Conservation (phyloP, 2,329 filamentous ascomycete species). For the Aspergillus puulaauensis region DNA sequence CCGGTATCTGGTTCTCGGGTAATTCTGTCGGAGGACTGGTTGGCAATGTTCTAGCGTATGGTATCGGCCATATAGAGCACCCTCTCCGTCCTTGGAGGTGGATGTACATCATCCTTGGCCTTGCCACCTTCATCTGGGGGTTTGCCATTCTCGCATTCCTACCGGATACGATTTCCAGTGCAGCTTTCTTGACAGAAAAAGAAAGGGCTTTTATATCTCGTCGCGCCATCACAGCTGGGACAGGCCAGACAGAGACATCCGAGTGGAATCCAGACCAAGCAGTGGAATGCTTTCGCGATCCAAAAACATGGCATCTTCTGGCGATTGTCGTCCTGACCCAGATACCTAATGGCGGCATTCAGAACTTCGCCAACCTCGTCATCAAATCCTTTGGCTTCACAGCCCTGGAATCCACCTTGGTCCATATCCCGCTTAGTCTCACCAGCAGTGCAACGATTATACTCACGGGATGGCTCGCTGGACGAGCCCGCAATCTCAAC, state of each 20-base stretch:
- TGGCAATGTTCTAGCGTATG: conserved; percentile 47
- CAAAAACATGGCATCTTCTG: not conserved
- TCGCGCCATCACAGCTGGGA: conserved; percentile 15
- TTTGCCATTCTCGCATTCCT: conserved; percentile 51
- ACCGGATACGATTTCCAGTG: conserved; percentile 55
- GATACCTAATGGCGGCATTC: conserved; percentile 59
- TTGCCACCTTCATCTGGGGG: conserved; percentile 53
- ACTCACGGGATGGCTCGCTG: conserved; percentile 13
- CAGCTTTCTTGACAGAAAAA: conserved; percentile 50
- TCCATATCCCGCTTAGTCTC: conserved; percentile 61
- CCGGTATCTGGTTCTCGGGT: conserved; percentile 55
- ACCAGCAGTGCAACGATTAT: conserved; percentile 32
- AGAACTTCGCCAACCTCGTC: conserved; percentile 51
- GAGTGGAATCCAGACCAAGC: conserved; percentile 53
- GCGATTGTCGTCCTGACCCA: conserved; percentile 44
- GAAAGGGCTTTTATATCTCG: conserved; percentile 47
- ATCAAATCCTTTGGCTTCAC: conserved; percentile 58
- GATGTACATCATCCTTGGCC: conserved; percentile 59
- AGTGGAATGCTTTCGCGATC: conserved; percentile 21
- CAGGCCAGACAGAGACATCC: conserved; percentile 26
- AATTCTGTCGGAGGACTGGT: conserved; percentile 20
- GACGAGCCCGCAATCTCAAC: conserved; percentile 5
- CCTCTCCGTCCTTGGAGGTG: conserved; percentile 54
- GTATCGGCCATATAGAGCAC: conserved; percentile 54
- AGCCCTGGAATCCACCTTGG: conserved; percentile 51